Percentiles rank a stretch among this genome's conserved stretches.
phyloP scores from a whole-genome alignment of 2,329 filamentous ascomycete species.

The Sporothrix brunneoviolacea region DNA sequence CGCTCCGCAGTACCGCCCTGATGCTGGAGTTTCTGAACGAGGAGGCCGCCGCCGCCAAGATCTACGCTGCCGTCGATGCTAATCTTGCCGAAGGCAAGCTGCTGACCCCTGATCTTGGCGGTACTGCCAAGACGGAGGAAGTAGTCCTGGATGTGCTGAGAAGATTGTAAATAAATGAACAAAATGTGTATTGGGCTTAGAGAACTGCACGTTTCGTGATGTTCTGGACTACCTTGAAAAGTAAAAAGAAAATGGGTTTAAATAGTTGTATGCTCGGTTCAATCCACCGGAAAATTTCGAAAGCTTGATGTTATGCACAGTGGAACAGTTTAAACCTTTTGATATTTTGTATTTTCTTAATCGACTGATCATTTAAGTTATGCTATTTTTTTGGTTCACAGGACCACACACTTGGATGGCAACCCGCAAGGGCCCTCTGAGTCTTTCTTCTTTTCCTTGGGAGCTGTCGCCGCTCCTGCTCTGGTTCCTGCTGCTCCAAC shows the following conservation, averaged over 20 bases:
- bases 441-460: constrained; percentile 18
- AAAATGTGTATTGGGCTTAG: too few species aligned
- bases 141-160: constrained; percentile 81
- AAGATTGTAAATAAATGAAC: constrained; percentile 74
- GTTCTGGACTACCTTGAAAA: too few species aligned
- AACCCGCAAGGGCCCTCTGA: constrained; percentile 17
- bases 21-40: constrained; percentile 96
- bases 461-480: constrained; percentile 7
- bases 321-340: too few species aligned
- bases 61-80: constrained; percentile 86
- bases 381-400: not conserved
- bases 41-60: constrained; percentile 76
- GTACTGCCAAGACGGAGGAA: constrained; percentile 76
- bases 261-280: too few species aligned
- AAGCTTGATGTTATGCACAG: too few species aligned
- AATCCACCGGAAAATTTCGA: too few species aligned
- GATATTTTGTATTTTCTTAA: too few species aligned
- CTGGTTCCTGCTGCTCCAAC: constrained; percentile 17
- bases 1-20: constrained; percentile 78
- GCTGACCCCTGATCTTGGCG: constrained; percentile 84
- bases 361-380: too few species aligned
- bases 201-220: too few species aligned
- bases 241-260: not conserved
- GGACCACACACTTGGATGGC: constrained; percentile 18
- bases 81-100: constrained; percentile 78